Evolutionary conservation across 108 stramenopile genomes (phyloP).

Genomic region (Nitzschia sp.): DNA sequence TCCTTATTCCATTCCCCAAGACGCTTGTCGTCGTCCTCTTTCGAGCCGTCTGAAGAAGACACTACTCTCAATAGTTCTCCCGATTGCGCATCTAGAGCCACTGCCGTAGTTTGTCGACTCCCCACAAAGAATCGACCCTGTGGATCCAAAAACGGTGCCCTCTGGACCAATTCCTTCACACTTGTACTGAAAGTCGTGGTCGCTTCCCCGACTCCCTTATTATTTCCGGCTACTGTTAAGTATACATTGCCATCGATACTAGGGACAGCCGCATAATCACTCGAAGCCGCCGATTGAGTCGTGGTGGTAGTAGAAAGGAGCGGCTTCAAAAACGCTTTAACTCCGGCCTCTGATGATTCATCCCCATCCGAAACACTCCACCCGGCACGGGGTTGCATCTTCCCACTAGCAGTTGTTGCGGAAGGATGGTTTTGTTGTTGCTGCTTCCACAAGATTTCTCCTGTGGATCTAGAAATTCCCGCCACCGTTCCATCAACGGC

Average conservation of each 20-base stretch:
- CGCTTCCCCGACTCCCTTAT: not conserved
- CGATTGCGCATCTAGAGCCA: slow-evolving; percentile 67
- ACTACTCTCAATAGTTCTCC: slow-evolving; percentile 78
- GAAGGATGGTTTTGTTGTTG: not conserved
- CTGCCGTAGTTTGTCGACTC: slow-evolving; percentile 59
- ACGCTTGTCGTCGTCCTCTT: not conserved
- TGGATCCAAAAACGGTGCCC: slow-evolving; percentile 81
- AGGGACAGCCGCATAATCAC: slow-evolving; percentile 63
- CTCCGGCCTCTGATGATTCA: not conserved
- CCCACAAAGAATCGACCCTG: slow-evolving; percentile 77
- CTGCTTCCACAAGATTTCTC: slow-evolving; percentile 67
- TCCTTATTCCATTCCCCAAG: not conserved
- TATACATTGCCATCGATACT: slow-evolving; percentile 77
- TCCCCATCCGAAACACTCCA: not conserved
- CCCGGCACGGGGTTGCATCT: not conserved
- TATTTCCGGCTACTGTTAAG: slow-evolving; percentile 51
- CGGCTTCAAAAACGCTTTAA: slow-evolving; percentile 49
- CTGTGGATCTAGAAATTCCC: slow-evolving; percentile 68
- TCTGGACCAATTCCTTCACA: slow-evolving; percentile 67
- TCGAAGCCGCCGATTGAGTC: slow-evolving; percentile 31
- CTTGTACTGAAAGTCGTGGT: slow-evolving; percentile 49
- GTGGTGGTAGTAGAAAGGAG: slow-evolving; percentile 74
- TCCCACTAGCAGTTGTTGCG: not conserved
- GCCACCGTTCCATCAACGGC: slow-evolving; percentile 77
- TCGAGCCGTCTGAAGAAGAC: slow-evolving; percentile 1